Percentiles rank a stretch among this genome's conserved stretches.
Evolutionary conservation across 2,329 filamentous ascomycete genomes (phyloP).

Genomic region (Fusarium dimerum): DNA sequence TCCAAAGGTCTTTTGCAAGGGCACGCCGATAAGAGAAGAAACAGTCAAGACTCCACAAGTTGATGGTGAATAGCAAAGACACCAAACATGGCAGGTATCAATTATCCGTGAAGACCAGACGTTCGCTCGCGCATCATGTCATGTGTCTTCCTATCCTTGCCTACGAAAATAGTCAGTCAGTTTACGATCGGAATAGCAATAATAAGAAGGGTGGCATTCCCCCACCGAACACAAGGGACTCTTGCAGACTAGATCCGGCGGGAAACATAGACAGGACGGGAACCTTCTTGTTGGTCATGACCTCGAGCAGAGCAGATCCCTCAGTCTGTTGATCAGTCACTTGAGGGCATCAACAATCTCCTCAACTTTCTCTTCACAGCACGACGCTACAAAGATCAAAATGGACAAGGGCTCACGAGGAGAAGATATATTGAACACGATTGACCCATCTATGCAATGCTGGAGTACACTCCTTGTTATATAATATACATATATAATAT

Average conservation of each 20-base stretch:
- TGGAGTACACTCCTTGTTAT: too few species aligned
- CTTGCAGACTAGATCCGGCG: slow-evolving; percentile 80
- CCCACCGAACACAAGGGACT: slow-evolving; percentile 65
- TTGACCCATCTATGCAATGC: too few species aligned
- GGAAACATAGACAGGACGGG: slow-evolving; percentile 99
- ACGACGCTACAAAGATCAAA: too few species aligned
- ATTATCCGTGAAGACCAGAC: slow-evolving; percentile 45
- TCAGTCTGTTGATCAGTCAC: slow-evolving; percentile 88
- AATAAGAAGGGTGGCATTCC: slow-evolving; percentile 29
- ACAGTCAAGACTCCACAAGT: too few species aligned
- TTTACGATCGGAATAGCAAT: not conserved
- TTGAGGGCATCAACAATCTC: slow-evolving; percentile 77
- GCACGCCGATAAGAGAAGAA: too few species aligned
- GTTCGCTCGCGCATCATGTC: slow-evolving; percentile 68
- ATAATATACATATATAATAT: too few species aligned
- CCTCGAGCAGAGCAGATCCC: slow-evolving; percentile 90
- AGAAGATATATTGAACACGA: too few species aligned
- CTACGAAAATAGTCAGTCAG: slow-evolving; percentile 47
- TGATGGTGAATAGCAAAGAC: too few species aligned
- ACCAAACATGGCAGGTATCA: not conserved
- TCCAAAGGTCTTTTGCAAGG: too few species aligned
- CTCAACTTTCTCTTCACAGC: too few species aligned
- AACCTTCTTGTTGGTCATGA: slow-evolving; percentile 87
- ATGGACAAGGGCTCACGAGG: too few species aligned
- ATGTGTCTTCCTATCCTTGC: slow-evolving; percentile 67